Base-by-base conservation (phyloP, 805 yeast genomes). In the Vanderwaltozyma verrucispora region DNA sequence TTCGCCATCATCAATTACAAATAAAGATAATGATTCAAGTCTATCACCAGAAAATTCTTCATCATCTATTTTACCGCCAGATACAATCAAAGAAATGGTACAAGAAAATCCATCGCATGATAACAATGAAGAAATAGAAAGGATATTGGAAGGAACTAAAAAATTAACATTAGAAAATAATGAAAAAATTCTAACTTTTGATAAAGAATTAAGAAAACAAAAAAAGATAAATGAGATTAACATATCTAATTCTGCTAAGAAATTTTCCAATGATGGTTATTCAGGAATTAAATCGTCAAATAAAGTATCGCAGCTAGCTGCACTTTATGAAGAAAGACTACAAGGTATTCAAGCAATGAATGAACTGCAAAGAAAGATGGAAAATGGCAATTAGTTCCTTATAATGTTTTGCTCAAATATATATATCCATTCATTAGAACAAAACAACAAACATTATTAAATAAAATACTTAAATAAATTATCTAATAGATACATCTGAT, bases 281-380 rank as follows among this genome's bases (percentile, higher is more conserved):
- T 48, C 62, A 3, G 56, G 56, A 5, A 74, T 74, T 6, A 64
- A 71, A 11, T 53, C 77, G 14, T 77, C 75, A 11, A 64, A 72
- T 36, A 74, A 73, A 54, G 85, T 79, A 1, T 72, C 76, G 11
- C 77, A 72, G 49, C 60, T 79, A 41, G 80, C 85, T 2, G 70
- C 68, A 40, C 55, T 78, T 28, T 79, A 74, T 45, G 87, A 79
- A 50, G 83, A 78, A 50, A 62, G 80, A 45, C 37, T 65, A 5
- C 60, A 51, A 43, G 68, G 68, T 13, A 43, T 63, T n/a, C 52
- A 60, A 35, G 58, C 57, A 2, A 49, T 63, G 42, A 51, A 56
- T 25, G 62, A 62, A 33, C 48, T 62, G 24, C 59, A 54, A 27
- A 40, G 36, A 27, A 41, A 40, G 20, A 30, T 28, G 37, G 30